Conservation (phyloP, 495 filamentous ascomycete species). For the Penicillium pulvis region DNA sequence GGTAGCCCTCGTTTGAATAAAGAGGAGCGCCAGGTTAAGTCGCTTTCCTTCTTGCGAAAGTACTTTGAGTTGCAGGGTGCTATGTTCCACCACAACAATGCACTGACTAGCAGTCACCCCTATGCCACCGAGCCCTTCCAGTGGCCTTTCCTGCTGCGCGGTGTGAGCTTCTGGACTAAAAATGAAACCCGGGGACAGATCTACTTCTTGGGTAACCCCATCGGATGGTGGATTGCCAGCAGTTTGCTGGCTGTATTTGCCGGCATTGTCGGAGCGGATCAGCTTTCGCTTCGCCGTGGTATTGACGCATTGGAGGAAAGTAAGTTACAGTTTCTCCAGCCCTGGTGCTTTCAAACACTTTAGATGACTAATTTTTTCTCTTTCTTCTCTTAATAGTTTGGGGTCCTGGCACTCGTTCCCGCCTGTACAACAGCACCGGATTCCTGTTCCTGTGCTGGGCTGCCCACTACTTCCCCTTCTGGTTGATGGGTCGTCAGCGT, state of each 20-base stretch:
- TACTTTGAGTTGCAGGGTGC: slow-evolving; percentile 96
- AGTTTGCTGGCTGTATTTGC: slow-evolving; percentile 90
- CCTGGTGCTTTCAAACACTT: background rate
- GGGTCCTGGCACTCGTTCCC: slow-evolving; percentile 78
- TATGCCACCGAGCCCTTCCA: slow-evolving; percentile 94
- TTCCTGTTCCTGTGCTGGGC: slow-evolving; percentile 94
- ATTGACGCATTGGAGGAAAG: slow-evolving; percentile 91
- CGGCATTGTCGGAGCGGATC: slow-evolving; percentile 89
- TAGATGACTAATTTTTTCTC: slow-evolving; percentile 3
- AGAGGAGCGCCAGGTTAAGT: slow-evolving; percentile 75
- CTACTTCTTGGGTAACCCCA: slow-evolving; percentile 96
- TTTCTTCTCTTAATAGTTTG: slow-evolving; percentile 31
- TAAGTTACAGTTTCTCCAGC: slow-evolving; percentile 53
- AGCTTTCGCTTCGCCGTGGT: slow-evolving; percentile 87
- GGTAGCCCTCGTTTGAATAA: slow-evolving; percentile 70
- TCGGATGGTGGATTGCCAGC: slow-evolving; percentile 97
- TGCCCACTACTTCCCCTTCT: slow-evolving; percentile 75
- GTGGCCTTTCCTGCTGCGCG: slow-evolving; percentile 95
- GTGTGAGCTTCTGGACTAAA: slow-evolving; percentile 99
- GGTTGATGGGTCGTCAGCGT: slow-evolving; percentile 74
- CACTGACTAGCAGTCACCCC: slow-evolving; percentile 92
- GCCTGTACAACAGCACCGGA: slow-evolving; percentile 95
- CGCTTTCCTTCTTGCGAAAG: slow-evolving; percentile 85
- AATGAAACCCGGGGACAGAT: slow-evolving; percentile 96
- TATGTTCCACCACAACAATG: slow-evolving; percentile 99